Conservation (phyloP, 805 yeast species). For the Myxozyma lipomycoides region DNA sequence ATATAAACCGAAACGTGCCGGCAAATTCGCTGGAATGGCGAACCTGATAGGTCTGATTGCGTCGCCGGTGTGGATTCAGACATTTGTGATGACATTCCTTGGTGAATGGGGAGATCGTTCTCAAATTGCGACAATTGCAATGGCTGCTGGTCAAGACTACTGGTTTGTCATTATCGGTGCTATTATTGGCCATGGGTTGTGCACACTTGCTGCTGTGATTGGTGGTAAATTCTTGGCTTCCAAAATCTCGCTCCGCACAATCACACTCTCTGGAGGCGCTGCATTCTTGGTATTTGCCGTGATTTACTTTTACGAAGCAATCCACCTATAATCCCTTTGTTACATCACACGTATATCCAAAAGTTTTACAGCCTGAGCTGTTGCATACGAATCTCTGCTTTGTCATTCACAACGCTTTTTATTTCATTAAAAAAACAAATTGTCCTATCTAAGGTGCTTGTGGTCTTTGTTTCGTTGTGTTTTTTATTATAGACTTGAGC, state of each 20-base stretch:
- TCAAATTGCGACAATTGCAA: constrained; percentile 95
- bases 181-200: constrained; percentile 78
- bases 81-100: constrained; percentile 88
- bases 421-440: too few species aligned
- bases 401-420: too few species aligned
- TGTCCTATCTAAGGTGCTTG: too few species aligned
- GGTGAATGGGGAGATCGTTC: constrained; percentile 99
- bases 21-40: constrained; percentile 41
- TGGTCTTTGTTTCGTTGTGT: too few species aligned
- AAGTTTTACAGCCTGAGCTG: too few species aligned
- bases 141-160: constrained; percentile 95
- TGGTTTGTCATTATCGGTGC: constrained; percentile 88
- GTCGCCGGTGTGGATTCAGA: constrained; percentile 91
- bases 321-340: constrained; percentile 3
- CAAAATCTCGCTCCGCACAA: constrained; percentile 83
- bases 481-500: too few species aligned
- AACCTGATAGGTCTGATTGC: constrained; percentile 60
- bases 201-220: constrained; percentile 85
- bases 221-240: constrained; percentile 92
- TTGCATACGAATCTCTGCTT: too few species aligned
- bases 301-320: constrained; percentile 71
- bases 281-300: constrained; percentile 82
- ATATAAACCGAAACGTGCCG: neutral
- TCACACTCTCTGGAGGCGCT: constrained; percentile 84
- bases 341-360: too few species aligned